Conservation (phyloP, 2,329 filamentous ascomycete genomes). For the Alternaria ethzedia region DNA sequence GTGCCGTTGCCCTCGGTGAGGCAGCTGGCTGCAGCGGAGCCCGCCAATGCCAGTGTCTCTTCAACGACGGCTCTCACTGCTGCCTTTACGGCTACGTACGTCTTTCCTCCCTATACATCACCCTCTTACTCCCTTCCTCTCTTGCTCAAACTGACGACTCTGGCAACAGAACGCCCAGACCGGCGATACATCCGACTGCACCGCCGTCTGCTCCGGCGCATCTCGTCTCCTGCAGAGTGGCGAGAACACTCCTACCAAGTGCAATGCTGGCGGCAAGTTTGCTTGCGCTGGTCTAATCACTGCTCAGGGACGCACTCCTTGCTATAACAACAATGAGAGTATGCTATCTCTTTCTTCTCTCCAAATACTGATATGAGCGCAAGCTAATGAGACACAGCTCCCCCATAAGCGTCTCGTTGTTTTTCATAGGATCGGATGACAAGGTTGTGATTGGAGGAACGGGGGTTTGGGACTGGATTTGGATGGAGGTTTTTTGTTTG, state of each 20-base stretch:
- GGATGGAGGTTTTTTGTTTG: no score
- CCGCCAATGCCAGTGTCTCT: conserved; percentile 12
- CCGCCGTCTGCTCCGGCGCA: conserved; percentile 3
- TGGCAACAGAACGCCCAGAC: neutral
- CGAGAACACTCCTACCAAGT: conserved; percentile 6
- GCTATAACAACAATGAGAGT: conserved; percentile 1
- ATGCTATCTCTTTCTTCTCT: neutral
- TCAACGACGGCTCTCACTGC: conserved; percentile 14
- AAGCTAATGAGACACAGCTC: no score
- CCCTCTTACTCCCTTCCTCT: neutral
- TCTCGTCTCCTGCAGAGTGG: conserved; percentile 5
- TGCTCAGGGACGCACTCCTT: conserved; percentile 11
- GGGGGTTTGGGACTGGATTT: no score
- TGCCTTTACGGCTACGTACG: conserved; percentile 12
- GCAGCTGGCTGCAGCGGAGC: conserved; percentile 1
- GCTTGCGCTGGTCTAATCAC: conserved; percentile 9
- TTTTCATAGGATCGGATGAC: no score
- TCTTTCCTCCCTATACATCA: neutral
- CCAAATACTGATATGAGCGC: no score
- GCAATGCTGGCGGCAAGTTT: conserved; percentile 15
- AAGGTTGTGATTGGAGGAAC: no score
- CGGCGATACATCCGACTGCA: conserved; percentile 4
- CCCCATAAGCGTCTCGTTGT: no score
- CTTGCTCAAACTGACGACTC: neutral
- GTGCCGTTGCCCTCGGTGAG: conserved; percentile 9